Base-by-base conservation (phyloP, 768 basidiomycete species). In the Russula sp. region DNA sequence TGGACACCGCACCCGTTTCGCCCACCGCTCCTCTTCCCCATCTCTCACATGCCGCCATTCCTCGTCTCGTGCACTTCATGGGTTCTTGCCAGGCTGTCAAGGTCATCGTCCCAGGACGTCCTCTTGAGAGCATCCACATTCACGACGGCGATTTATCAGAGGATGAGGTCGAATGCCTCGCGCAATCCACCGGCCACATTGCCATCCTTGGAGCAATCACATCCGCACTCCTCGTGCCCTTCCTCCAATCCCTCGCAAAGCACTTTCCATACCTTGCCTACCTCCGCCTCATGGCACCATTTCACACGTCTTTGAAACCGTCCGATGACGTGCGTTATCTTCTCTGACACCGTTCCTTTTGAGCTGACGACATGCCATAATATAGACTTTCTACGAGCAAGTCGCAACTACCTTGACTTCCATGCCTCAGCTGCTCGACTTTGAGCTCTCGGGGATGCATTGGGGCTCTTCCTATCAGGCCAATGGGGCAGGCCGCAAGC, bases 391-490 rank as follows among this genome's bases (percentile, higher is more conserved):
- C 70, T 86, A 86, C 68, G 76, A 82, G 52, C 79, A 85, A 65
- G 81, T 87, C 48, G 80, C 86, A 57, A 74, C 75, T 53, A 76
- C 78, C 6, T 77, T 91, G 64, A 76, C 79, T n/a, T 79, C 79
- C 8, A 80, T 91, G 65, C 75, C 82, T n/a, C 74, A 81, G 59
- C 79, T 91, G 40, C 75, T 80, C 65, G 81, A 82, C 51, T 89
- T 89, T 69, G 89, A 90, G 71, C 81, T 91, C 34, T 85, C 81
- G 52, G 89, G 89, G 39, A 83, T 90, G 75, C 86, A 86, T 66
- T 91, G 88, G 87, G 78, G 61, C 45, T 68, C 67, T 35, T 66
- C 65, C 39, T 67, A 34, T 27, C 64, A 65, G 37, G 34, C 60
- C 13, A 66, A 59, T 37, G 66, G 61, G 5, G 47, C 54, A 9